These are phyloP conservation scores for Mycosphaerella sp. DNA, from an alignment of 2,329 filamentous ascomycete species.

Conservation along the genomic window DNA sequence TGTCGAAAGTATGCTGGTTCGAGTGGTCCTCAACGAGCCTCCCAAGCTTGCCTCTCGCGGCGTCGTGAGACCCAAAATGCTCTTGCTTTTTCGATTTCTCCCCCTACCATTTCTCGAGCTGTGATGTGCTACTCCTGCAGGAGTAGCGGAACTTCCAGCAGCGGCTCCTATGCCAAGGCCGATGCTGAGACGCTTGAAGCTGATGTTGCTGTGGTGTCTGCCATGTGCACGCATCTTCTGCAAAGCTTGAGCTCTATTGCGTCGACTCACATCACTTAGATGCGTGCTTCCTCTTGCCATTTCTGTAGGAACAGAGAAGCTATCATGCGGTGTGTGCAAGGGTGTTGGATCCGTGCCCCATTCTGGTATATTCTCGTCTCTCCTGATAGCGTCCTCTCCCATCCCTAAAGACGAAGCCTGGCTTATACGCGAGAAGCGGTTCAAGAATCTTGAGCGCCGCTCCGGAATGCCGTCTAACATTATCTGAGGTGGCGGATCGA, in stretches of 20 bases:
- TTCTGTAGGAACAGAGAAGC: conserved; percentile 40
- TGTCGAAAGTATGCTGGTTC: conserved; percentile 39
- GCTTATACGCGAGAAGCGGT: conserved; percentile 34
- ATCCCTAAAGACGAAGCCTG: conserved; percentile 36
- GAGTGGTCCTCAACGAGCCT: conserved; percentile 36
- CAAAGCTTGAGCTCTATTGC: conserved; percentile 24
- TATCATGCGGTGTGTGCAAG: conserved; percentile 39
- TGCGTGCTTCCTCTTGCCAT: conserved; percentile 35
- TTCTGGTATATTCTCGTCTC: conserved; percentile 37
- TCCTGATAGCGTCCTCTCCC: conserved; percentile 36
- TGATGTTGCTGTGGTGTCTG: conserved; percentile 25
- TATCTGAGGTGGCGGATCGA: conserved; percentile 38
- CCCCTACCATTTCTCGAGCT: conserved; percentile 4
- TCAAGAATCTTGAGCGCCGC: conserved; percentile 27
- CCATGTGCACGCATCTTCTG: conserved; percentile 28
- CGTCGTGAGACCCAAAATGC: conserved; percentile 25
- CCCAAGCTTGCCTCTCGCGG: conserved; percentile 33
- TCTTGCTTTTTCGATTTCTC: conserved; percentile 19
- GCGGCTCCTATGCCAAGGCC: conserved; percentile 18
- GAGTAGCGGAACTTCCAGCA: conserved; percentile 20
- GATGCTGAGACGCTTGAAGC: conserved; percentile 23
- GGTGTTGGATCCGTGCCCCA: conserved; percentile 35
- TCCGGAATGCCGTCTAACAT: conserved; percentile 29
- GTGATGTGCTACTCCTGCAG: conserved; percentile 4
- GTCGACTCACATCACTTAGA: conserved; percentile 25